Conservation (phyloP, 371 early-diverging fungal genomes). For the Mortierella sp. region DNA sequence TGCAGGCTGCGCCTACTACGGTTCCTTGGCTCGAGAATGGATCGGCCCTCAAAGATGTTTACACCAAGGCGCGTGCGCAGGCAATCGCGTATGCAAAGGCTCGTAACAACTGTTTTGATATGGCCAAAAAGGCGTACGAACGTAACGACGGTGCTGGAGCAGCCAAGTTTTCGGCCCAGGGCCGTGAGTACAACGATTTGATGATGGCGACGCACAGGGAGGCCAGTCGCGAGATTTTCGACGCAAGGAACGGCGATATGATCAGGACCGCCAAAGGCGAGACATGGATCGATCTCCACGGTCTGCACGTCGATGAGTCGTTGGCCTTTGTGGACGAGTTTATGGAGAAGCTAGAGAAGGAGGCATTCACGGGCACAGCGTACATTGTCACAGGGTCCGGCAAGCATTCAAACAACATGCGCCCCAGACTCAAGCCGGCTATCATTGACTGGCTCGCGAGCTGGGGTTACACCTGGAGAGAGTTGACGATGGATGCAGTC, state of each 20-base stretch:
- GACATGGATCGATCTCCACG: slow-evolving; percentile 74
- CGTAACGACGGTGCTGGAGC: slow-evolving; percentile 71
- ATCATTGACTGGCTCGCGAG: slow-evolving; percentile 60
- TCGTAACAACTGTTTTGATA: slow-evolving; percentile 70
- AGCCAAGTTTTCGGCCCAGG: slow-evolving; percentile 66
- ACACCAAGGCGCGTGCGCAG: slow-evolving; percentile 66
- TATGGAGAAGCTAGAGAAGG: slow-evolving; percentile 59
- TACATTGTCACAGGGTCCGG: slow-evolving; percentile 70
- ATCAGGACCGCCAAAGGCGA: slow-evolving; percentile 55
- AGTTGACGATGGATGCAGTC: slow-evolving; percentile 47
- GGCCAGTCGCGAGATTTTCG: slow-evolving; percentile 71
- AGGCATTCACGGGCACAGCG: slow-evolving; percentile 60
- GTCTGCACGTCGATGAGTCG: slow-evolving; percentile 72
- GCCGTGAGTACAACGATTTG: slow-evolving; percentile 67
- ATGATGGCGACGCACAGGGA: slow-evolving; percentile 73
- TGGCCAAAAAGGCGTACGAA: slow-evolving; percentile 68
- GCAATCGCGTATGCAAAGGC: slow-evolving; percentile 70
- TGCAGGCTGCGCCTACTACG: slow-evolving; percentile 56
- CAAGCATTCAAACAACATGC: slow-evolving; percentile 53
- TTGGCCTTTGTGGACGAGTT: slow-evolving; percentile 65
- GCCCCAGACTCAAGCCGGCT: slow-evolving; percentile 56
- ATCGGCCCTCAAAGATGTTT: slow-evolving; percentile 59
- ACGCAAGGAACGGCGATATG: slow-evolving; percentile 60
- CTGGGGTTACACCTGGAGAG: slow-evolving; percentile 60
- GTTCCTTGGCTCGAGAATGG: slow-evolving; percentile 74